Base-by-base conservation (phyloP, 352 stramenopile species). In the Phytophthora sp. region DNA sequence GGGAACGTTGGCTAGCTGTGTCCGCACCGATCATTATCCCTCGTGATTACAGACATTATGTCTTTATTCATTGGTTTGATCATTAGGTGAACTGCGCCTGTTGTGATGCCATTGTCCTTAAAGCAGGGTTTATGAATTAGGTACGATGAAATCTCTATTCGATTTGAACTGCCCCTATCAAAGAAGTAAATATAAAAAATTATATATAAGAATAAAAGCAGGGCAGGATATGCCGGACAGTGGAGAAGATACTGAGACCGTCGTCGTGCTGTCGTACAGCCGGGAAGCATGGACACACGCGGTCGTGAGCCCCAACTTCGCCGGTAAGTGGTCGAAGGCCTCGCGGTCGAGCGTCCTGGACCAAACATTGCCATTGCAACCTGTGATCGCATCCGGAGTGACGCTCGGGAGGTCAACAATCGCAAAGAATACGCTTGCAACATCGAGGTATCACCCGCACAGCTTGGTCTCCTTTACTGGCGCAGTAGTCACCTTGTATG, bases 381-480 rank as follows among this genome's bases (percentile, higher is more conserved):
- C 28, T 43, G n/a, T 7, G 23, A 50, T 21, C 15, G 26, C 24
- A 30, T 31, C 18, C 18, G 21, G 18, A 17, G 18, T 35, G 37
- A 18, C 24, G 23, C 5, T 18, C 21, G 28, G 13, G 23, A 35
- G 38, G 38, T 43, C 39, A 35, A 34, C 24, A 18, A 45, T 39
- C 24, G 28, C 54, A 64, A 64, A 57, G 35, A 64, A 39, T 13
- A 17, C 43, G 23, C 44, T 20, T 23, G 18, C 51, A 51, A 37
- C 21, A 15, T 41, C 5, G 15, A 42, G 30, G 38, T 52, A 52
- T 34, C n/a, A 24, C n/a, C 17, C 9, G 30, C 27, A 35, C 6
- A 23, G 5, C 18, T 4, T 15, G 20, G 31, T 15, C 46, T 54
- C 46, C 46, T 54, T 43, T 54, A 54, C 46, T 43, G n/a, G n/a